phyloP scores from a whole-genome alignment of 1,284 basidiomycete genomes.

The Phlebopus sp. region DNA sequence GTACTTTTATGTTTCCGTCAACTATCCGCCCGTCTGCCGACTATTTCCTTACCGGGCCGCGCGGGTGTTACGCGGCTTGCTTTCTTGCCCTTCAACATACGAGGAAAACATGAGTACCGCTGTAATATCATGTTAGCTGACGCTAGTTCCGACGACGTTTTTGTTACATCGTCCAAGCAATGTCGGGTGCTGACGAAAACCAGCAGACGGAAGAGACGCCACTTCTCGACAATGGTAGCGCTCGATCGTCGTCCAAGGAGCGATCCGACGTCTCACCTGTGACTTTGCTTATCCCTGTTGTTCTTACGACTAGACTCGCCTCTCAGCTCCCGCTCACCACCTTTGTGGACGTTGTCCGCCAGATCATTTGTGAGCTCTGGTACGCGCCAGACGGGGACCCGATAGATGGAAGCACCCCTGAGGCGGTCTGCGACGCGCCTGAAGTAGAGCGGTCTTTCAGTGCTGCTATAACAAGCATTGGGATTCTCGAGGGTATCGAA shows the following conservation, averaged over 20 bases:
- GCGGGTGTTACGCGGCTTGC: no score
- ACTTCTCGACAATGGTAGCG: conserved; percentile 1
- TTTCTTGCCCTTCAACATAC: no score
- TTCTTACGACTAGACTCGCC: conserved; percentile 24
- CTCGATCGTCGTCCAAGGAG: not conserved
- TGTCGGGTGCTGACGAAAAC: not conserved
- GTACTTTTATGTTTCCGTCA: no score
- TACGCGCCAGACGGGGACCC: conserved; percentile 16
- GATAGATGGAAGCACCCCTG: conserved; percentile 8
- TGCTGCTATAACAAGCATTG: conserved; percentile 16
- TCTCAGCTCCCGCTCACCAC: conserved; percentile 26
- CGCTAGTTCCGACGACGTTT: no score
- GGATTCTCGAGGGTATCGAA: conserved; percentile 13
- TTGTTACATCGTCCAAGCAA: no score
- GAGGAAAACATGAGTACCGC: no score
- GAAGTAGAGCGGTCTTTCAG: conserved; percentile 22
- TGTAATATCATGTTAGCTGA: no score
- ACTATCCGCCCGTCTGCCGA: no score
- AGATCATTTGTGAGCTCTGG: conserved; percentile 28
- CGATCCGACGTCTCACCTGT: conserved; percentile 8
- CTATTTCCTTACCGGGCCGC: no score
- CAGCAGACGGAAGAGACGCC: not conserved
- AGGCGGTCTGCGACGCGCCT: conserved; percentile 24
- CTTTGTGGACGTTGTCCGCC: conserved; percentile 25
- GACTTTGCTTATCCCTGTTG: conserved; percentile 29